phyloP scores from a whole-genome alignment of 768 basidiomycete species.

The Collybia mongolica region DNA sequence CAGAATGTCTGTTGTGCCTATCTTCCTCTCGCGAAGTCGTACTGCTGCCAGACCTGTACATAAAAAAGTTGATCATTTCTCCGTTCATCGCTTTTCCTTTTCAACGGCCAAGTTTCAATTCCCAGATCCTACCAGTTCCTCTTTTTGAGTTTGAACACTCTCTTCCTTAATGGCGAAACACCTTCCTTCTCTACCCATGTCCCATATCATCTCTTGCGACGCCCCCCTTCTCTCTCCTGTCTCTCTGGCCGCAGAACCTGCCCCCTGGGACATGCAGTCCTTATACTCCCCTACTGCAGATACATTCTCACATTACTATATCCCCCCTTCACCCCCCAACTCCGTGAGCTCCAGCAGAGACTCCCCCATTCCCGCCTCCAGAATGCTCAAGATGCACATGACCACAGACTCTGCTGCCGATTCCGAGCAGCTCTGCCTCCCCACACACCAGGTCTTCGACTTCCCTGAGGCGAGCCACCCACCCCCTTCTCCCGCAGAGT shows the following conservation, averaged over 20 bases:
- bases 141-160: conserved; percentile 6
- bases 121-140: conserved; percentile 1
- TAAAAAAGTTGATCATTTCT: conserved; percentile 23
- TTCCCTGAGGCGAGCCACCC: conserved; percentile 33
- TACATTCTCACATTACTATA: conserved; percentile 47
- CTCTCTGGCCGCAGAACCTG: conserved; percentile 31
- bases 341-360: conserved; percentile 44
- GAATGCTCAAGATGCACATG: conserved; percentile 51
- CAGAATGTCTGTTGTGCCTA: conserved; percentile 90
- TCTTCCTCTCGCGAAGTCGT: conserved; percentile 89
- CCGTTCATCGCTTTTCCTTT: no score
- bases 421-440: conserved; percentile 54
- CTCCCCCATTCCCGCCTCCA: conserved; percentile 43
- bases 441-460: conserved; percentile 76
- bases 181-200: conserved; percentile 43
- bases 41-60: conserved; percentile 51
- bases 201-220: conserved; percentile 58
- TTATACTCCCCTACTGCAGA: conserved; percentile 36
- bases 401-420: conserved; percentile 42
- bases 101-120: no score
- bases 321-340: conserved; percentile 47
- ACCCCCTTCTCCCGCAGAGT: conserved; percentile 30
- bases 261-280: conserved; percentile 43
- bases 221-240: conserved; percentile 56
- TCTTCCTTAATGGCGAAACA: conserved; percentile 22